Percentiles rank a stretch among this genome's conserved stretches.
These are phyloP conservation scores for Sindora glabra DNA, from an alignment of 306 rosid genomes.

Conservation along the genomic window DNA sequence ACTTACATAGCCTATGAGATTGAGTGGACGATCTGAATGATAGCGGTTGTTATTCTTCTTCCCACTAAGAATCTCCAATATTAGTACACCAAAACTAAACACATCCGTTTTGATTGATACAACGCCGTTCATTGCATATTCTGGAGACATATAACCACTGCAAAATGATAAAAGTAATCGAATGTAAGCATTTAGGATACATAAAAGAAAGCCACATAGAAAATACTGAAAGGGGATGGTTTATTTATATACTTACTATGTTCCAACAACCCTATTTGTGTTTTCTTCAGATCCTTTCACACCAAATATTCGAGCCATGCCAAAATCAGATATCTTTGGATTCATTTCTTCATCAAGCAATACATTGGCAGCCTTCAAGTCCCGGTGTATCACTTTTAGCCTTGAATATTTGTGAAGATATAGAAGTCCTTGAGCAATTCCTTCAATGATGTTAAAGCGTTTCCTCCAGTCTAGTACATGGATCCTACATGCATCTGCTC, in stretches of 20 bases:
- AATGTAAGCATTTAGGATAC: too few species aligned
- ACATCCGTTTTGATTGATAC: conserved; percentile 18
- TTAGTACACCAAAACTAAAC: conserved; percentile 10
- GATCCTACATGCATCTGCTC: conserved; percentile 2
- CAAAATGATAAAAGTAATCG: too few species aligned
- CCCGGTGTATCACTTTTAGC: conserved; percentile 26
- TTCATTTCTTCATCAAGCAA: conserved; percentile 34
- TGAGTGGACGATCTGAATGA: background rate
- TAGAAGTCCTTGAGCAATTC: conserved; percentile 31
- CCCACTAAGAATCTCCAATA: background rate
- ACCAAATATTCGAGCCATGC: conserved; percentile 31
- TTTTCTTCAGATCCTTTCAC: conserved; percentile 15
- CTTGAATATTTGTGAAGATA: conserved; percentile 40
- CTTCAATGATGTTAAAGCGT: conserved; percentile 23
- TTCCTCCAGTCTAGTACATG: conserved; percentile 20
- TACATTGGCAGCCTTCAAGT: conserved; percentile 30
- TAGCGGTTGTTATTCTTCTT: background rate
- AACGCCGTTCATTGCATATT: conserved; percentile 8
- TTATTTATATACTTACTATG: conserved; percentile 12
- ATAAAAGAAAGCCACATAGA: too few species aligned
- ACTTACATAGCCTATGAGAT: background rate
- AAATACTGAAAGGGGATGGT: too few species aligned
- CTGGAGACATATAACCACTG: conserved; percentile 9
- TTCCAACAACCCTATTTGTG: conserved; percentile 26
- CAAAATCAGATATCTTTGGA: conserved; percentile 37